Evolutionary conservation across 495 filamentous ascomycete genomes (phyloP).

Genomic region (Penicillium samsonianum): DNA sequence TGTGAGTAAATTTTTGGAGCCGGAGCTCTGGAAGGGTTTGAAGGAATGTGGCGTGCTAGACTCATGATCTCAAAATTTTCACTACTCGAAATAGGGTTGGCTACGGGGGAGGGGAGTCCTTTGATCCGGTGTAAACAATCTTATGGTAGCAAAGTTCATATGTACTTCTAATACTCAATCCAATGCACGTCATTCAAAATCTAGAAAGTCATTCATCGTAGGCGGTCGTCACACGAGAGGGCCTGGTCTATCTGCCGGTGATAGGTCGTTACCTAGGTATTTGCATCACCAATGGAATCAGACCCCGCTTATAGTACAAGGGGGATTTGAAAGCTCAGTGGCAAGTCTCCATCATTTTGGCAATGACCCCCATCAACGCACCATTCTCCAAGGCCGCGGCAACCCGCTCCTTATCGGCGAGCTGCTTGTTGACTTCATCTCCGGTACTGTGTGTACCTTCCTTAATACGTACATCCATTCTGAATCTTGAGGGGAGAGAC

Average conservation of each 20-base stretch:
- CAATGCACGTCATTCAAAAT: constrained; percentile 14
- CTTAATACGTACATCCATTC: constrained; percentile 91
- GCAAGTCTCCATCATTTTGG: constrained; percentile 92
- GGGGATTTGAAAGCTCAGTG: constrained; percentile 30
- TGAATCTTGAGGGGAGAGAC: constrained; percentile 86
- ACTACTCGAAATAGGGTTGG: constrained; percentile 9
- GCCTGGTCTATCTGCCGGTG: not conserved
- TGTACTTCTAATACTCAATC: constrained; percentile 23
- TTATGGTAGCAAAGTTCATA: constrained; percentile 4
- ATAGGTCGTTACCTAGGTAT: not conserved
- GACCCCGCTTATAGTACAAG: not conserved
- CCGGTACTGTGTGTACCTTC: constrained; percentile 93
- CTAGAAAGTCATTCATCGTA: constrained; percentile 8
- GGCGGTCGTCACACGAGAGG: constrained; percentile 4
- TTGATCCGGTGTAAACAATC: constrained; percentile 17
- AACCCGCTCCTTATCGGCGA: constrained; percentile 94
- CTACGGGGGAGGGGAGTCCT: constrained; percentile 7
- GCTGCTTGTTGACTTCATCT: constrained; percentile 92
- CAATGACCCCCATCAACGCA: constrained; percentile 80
- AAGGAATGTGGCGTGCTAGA: constrained; percentile 88
- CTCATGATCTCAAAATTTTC: constrained; percentile 42
- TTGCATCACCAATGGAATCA: not conserved
- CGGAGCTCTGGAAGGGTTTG: constrained; percentile 84
- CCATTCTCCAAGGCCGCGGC: constrained; percentile 93
- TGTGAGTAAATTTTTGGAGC: constrained; percentile 93